Base-by-base conservation (phyloP, 1,284 basidiomycete species). In the Irpex rosettiformis region DNA sequence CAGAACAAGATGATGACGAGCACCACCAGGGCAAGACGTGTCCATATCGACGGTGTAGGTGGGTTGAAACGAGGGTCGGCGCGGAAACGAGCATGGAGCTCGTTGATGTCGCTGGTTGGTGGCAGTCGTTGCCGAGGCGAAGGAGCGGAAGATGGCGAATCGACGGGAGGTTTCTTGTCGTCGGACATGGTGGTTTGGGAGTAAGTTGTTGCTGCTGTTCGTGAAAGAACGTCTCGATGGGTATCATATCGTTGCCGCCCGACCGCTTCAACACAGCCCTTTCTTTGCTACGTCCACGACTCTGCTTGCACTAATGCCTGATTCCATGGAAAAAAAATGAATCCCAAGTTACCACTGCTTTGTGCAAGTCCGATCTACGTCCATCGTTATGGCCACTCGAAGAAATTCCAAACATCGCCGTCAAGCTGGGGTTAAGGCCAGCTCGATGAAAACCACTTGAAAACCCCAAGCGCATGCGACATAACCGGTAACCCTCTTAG, bases 1-100 rank as follows among this genome's bases (percentile, higher is more conserved):
- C 77, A 82, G 64, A 83, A 73, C 54, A 82, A 62, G 45, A 73
- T 61, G 6, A 74, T 59, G 24, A 80, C 61, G 62, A 80, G 73
- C 2, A 76, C 21, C 51, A 84, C 57, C 28, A 84, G 71, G n/a
- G 75, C 74, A 18, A 73, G 64, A 30, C 82, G 79, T 64, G 80
- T 80, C 71, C 79, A 78, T 28, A 67, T 64, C 2, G 81, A 75
- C 2, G 79, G 78, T 11, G 75, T 64, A 1, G 79, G 76, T 16
- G 72, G 73, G 62, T 76, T 73, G 66, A 81, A 80, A 56, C 79
- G 77, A 13, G 77, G 71, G 66, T 77, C 76, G 28, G 61, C 62
- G 16, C 52, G 55, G 52, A 69, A 65, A 22, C 67, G 60, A 30
- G 63, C 62, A 47, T 67, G 64, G 5, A 69, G 65, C 56, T 64